phyloP scores from a whole-genome alignment of 2,329 filamentous ascomycete genomes.

The Lachnellula suecica region DNA sequence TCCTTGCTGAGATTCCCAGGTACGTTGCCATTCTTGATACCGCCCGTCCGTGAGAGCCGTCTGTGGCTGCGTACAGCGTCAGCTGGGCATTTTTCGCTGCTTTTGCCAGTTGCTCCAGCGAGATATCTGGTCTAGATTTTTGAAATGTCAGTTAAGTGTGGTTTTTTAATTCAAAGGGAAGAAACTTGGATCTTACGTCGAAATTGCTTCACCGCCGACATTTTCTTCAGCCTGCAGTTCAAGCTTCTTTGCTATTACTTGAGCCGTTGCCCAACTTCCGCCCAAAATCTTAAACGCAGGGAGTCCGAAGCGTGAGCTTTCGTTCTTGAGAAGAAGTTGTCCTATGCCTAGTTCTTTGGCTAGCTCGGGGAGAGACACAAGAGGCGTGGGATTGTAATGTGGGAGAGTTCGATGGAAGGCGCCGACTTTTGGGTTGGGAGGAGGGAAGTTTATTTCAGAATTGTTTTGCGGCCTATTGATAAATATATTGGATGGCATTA shows the following conservation, averaged over 20 bases:
- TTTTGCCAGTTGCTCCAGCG: background rate
- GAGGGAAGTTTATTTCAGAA: background rate
- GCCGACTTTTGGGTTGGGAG: background rate
- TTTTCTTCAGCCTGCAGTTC: slow-evolving; percentile 37
- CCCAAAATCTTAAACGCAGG: slow-evolving; percentile 80
- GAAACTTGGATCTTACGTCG: background rate
- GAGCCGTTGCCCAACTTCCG: slow-evolving; percentile 72
- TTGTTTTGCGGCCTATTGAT: background rate
- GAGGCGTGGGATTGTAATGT: slow-evolving; percentile 7
- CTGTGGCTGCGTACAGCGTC: slow-evolving; percentile 62
- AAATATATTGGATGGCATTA: background rate
- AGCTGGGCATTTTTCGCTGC: slow-evolving; percentile 26
- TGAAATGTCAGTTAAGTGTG: slow-evolving; percentile 1
- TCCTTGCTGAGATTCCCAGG: slow-evolving; percentile 52
- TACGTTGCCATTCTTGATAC: slow-evolving; percentile 66
- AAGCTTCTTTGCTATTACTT: slow-evolving; percentile 46
- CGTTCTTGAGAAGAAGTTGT: slow-evolving; percentile 68
- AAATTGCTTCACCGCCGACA: background rate
- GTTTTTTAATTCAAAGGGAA: background rate
- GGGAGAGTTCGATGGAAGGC: background rate
- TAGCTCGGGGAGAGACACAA: slow-evolving; percentile 47
- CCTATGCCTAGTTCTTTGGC: slow-evolving; percentile 57
- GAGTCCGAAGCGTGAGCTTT: slow-evolving; percentile 65
- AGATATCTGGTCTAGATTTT: background rate
- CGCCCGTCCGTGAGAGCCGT: slow-evolving; percentile 76